Conservation (phyloP, 345 rosid genomes). For the Corchorus olitorius region DNA sequence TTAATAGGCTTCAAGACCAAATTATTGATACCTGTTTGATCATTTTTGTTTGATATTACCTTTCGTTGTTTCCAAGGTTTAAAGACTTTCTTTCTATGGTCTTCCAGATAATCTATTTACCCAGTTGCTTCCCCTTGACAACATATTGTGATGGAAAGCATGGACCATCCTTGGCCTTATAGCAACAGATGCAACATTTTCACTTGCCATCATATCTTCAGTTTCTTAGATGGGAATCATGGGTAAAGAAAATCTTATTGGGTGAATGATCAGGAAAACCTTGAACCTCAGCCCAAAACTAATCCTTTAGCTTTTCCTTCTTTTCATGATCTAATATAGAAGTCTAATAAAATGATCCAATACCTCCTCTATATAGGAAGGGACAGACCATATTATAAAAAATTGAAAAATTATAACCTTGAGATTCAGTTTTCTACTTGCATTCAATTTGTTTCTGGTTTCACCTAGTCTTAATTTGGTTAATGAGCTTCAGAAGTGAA, state of each 20-base stretch:
- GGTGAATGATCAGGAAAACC: not conserved
- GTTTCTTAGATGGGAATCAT: not conserved
- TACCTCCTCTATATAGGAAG: not conserved
- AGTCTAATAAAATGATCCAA: not conserved
- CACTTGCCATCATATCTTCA: not conserved
- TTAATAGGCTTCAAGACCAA: conserved; percentile 1
- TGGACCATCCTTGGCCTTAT: conserved; percentile 1
- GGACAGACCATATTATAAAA: not conserved
- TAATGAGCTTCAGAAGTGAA: not conserved
- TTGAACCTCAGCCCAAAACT: not conserved
- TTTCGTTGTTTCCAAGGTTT: not conserved
- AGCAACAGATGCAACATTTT: not conserved
- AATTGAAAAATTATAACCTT: not conserved
- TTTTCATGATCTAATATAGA: not conserved
- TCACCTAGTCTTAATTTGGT: not conserved
- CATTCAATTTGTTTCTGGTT: not conserved
- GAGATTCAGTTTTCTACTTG: not conserved
- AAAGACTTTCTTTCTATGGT: not conserved
- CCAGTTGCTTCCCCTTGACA: not conserved
- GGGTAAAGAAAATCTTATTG: not conserved
- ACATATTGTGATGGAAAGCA: not conserved
- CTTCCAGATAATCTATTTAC: not conserved
- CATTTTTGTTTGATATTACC: not conserved
- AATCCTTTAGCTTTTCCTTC: not conserved
- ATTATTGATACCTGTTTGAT: not conserved